These are phyloP conservation scores for Priceomyces carsonii DNA, from an alignment of 805 yeast genomes.

Conservation along the genomic window DNA sequence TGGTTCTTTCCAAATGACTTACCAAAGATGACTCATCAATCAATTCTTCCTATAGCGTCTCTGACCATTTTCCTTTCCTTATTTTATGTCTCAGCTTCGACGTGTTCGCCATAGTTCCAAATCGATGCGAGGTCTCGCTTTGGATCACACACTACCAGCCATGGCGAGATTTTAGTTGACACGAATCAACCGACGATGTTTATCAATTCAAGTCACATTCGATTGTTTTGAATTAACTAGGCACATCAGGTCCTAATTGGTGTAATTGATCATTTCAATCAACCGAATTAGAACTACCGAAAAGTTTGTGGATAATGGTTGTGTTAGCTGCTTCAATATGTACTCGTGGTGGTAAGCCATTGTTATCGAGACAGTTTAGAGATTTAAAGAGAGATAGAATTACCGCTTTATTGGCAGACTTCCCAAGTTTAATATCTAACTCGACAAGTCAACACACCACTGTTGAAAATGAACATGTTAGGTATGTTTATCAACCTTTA, in stretches of 20 bases:
- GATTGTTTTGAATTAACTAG: too few species aligned
- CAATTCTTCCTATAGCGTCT: too few species aligned
- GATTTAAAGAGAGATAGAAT: conserved; percentile 84
- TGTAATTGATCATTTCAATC: too few species aligned
- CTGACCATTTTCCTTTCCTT: too few species aligned
- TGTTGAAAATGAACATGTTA: conserved; percentile 86
- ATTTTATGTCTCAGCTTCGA: too few species aligned
- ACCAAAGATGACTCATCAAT: too few species aligned
- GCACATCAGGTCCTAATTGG: too few species aligned
- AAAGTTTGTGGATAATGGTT: conserved; percentile 47
- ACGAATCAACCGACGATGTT: conserved; percentile 4
- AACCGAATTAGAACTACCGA: too few species aligned
- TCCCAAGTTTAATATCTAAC: conserved; percentile 75
- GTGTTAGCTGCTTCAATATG: conserved; percentile 93
- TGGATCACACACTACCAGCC: conserved; percentile 3
- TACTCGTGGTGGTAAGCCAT: conserved; percentile 89
- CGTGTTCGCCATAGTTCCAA: too few species aligned
- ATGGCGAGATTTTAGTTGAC: conserved; percentile 4
- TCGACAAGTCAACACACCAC: conserved; percentile 84
- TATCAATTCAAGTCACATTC: too few species aligned
- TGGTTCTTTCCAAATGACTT: too few species aligned
- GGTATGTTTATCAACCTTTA: conserved; percentile 94
- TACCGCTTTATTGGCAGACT: conserved; percentile 79
- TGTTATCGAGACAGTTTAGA: conserved; percentile 87
- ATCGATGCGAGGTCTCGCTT: too few species aligned